Conservation (phyloP, 2,329 filamentous ascomycete species). For the Pezicula rhizophila region DNA sequence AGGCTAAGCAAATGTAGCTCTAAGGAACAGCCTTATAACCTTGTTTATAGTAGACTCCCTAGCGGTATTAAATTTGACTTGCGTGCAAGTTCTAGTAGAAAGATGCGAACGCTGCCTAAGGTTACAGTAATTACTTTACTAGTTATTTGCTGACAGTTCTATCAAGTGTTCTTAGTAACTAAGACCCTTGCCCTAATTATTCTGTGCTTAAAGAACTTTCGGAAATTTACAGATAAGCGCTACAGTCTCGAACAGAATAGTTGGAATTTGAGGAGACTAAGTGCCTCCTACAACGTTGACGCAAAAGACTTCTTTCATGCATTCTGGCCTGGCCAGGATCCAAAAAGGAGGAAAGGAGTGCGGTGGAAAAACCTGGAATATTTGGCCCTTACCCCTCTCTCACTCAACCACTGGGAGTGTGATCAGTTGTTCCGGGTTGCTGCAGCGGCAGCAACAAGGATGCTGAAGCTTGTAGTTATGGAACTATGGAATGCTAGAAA, state of each 20-base stretch:
- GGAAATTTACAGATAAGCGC: neutral
- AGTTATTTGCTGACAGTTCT: neutral
- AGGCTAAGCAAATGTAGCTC: neutral
- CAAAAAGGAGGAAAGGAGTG: neutral
- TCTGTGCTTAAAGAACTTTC: neutral
- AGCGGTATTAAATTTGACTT: neutral
- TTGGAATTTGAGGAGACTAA: neutral
- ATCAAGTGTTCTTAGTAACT: neutral
- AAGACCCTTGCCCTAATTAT: neutral
- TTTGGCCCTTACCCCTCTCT: neutral
- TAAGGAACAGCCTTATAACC: neutral
- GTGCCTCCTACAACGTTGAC: neutral
- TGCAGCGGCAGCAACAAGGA: neutral
- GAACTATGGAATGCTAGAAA: neutral
- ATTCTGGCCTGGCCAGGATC: neutral
- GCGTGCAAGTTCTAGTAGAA: neutral
- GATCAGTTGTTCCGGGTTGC: neutral
- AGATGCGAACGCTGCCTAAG: neutral
- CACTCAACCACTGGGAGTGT: neutral
- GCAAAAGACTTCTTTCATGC: conserved; percentile 1
- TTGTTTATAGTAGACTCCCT: neutral
- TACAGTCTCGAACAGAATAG: neutral
- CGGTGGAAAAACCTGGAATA: neutral
- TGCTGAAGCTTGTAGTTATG: neutral
- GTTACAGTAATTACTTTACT: neutral